Evolutionary conservation across 225 moss, liverwort and hornwort genomes (phyloP).

Genomic region (Thuidium tamariscinum): DNA sequence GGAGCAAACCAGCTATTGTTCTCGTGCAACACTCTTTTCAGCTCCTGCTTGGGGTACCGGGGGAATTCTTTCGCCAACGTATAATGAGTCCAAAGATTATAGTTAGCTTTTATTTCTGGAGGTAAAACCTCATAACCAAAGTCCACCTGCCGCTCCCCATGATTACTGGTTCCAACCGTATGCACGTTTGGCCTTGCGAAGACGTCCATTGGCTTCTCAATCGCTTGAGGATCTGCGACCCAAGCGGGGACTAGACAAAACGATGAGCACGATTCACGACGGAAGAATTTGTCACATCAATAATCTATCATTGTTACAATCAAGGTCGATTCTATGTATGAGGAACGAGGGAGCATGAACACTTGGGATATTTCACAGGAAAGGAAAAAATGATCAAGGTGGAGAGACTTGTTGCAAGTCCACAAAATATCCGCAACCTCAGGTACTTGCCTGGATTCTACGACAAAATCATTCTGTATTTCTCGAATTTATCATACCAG

Average conservation of each 20-base stretch:
- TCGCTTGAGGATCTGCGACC: slow-evolving; percentile 1
- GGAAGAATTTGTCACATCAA: not conserved
- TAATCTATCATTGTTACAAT: not conserved
- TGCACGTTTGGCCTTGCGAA: not conserved
- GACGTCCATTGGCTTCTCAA: not conserved
- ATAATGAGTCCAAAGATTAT: slow-evolving; percentile 7
- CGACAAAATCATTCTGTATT: not conserved
- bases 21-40: slow-evolving; percentile 9
- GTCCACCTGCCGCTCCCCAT: slow-evolving; percentile 6
- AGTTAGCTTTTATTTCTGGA: slow-evolving; percentile 9
- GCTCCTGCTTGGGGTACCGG: slow-evolving; percentile 8
- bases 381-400: not conserved
- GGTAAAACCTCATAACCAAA: not conserved
- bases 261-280: not conserved
- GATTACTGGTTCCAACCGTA: slow-evolving; percentile 1
- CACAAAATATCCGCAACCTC: not conserved
- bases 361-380: not conserved
- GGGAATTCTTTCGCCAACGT: slow-evolving; percentile 17
- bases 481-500: not conserved
- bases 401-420: not conserved
- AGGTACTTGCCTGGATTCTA: not conserved
- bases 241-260: not conserved
- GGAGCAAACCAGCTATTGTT: slow-evolving; percentile 10
- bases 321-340: not conserved
- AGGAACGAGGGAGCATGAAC: not conserved